A percentile compares a stretch with the other conserved stretches of the same genome.
phyloP scores from a whole-genome alignment of 2,329 filamentous ascomycete species.

The Aspergillus fischeri region DNA sequence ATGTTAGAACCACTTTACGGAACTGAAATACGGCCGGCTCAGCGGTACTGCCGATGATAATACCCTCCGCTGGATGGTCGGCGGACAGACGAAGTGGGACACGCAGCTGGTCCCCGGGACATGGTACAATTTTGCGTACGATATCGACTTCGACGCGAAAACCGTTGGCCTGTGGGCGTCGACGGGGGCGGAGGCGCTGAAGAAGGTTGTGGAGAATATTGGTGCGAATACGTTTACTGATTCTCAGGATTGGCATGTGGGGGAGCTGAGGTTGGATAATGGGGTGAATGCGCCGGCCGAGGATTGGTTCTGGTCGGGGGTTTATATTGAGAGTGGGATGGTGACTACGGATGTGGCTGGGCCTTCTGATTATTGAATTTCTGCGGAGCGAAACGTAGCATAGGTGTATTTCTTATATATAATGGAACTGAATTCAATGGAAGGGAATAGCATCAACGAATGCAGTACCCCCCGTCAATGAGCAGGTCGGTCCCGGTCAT shows the following conservation, averaged over 20 bases:
- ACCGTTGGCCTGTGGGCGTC: constrained; percentile 69
- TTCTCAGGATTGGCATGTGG: constrained; percentile 69
- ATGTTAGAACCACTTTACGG: constrained; percentile 65
- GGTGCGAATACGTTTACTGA: constrained; percentile 60
- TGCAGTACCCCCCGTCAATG: constrained; percentile 49
- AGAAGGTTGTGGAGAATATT: constrained; percentile 57
- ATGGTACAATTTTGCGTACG: constrained; percentile 74
- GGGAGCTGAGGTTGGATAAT: constrained; percentile 62
- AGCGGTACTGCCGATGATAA: constrained; percentile 39
- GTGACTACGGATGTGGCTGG: background rate
- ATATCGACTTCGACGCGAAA: constrained; percentile 62
- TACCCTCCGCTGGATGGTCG: constrained; percentile 62
- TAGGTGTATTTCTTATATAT: too few relatives aligned
- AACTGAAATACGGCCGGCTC: constrained; percentile 62
- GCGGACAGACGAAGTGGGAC: constrained; percentile 59
- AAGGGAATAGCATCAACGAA: constrained; percentile 26
- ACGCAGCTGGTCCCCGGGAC: constrained; percentile 57
- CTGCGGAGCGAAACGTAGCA: too few relatives aligned
- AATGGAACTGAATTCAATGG: too few relatives aligned
- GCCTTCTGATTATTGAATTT: background rate
- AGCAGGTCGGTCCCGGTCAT: constrained; percentile 47
- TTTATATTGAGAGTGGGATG: constrained; percentile 61
- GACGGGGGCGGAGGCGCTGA: constrained; percentile 55
- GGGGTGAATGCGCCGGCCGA: constrained; percentile 51
- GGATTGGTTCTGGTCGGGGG: constrained; percentile 69